Percentiles rank a stretch among this genome's conserved stretches.
Conservation (phyloP, 768 basidiomycete genomes). For the Neoboletus subvelutipes region DNA sequence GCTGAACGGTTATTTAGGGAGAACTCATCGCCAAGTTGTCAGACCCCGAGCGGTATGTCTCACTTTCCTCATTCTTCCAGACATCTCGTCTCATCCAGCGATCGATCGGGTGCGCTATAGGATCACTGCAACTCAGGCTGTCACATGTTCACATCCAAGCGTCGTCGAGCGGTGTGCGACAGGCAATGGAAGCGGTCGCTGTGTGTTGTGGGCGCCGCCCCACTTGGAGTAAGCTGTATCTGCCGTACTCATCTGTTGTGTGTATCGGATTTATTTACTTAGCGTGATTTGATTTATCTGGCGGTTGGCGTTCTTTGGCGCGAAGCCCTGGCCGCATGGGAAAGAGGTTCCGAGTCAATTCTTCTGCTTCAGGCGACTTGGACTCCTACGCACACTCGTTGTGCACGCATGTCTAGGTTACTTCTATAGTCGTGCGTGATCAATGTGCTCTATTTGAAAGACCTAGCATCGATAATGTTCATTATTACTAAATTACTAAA, state of each 20-base stretch:
- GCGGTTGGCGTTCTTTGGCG: not conserved
- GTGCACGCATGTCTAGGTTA: too few species aligned
- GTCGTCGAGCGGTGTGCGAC: constrained; percentile 72
- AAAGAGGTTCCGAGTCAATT: too few species aligned
- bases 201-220: constrained; percentile 72
- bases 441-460: not conserved
- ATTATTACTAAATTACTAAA: not conserved
- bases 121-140: constrained; percentile 84
- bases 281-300: not conserved
- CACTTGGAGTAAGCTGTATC: constrained; percentile 11
- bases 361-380: too few species aligned
- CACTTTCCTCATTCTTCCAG: not conserved
- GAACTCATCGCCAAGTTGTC: constrained; percentile 64
- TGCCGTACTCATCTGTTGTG: not conserved
- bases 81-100: not conserved
- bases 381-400: not conserved
- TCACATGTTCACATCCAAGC: constrained; percentile 82
- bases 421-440: too few species aligned
- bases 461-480: not conserved
- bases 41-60: constrained; percentile 53
- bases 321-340: too few species aligned
- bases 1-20: constrained; percentile 44
- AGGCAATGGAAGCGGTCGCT: constrained; percentile 78
- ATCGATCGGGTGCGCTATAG: constrained; percentile 32
- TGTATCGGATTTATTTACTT: not conserved